Evolutionary conservation across 805 yeast species (phyloP).

Genomic region (Yarrowia phangngaensis): DNA sequence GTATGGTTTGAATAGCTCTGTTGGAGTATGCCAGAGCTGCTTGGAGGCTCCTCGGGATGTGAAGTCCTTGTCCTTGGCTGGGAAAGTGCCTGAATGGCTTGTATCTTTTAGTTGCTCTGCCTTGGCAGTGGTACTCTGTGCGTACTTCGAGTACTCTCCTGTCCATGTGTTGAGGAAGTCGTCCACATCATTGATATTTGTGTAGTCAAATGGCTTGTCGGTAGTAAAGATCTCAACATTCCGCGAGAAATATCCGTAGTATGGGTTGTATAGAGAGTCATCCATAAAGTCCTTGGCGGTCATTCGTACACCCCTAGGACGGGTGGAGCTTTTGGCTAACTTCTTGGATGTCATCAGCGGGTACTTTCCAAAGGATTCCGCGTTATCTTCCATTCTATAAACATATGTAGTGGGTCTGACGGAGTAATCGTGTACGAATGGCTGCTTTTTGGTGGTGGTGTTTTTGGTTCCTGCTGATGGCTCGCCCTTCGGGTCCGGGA

Average conservation of each 20-base stretch:
- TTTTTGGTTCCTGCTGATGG: constrained; percentile 15
- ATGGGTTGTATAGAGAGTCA: constrained; percentile 75
- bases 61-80: constrained; percentile 19
- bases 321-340: constrained; percentile 37
- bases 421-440: constrained; percentile 38
- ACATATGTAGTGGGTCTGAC: constrained; percentile 39
- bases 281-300: constrained; percentile 76
- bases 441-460: constrained; percentile 1
- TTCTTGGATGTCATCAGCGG: constrained; percentile 44
- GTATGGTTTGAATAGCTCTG: constrained; percentile 74
- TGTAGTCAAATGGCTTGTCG: constrained; percentile 60
- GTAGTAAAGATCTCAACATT: constrained; percentile 75
- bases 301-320: constrained; percentile 68
- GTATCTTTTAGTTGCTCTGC: constrained; percentile 27
- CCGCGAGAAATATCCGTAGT: constrained; percentile 76
- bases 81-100: constrained; percentile 23
- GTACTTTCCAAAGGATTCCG: constrained; percentile 43
- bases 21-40: constrained; percentile 88
- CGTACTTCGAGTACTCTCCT: constrained; percentile 52
- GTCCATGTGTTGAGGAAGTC: constrained; percentile 70
- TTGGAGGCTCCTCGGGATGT: constrained; percentile 40
- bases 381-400: constrained; percentile 39
- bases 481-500: constrained; percentile 18
- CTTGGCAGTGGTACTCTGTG: constrained; percentile 38
- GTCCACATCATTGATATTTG: constrained; percentile 56